phyloP scores from a whole-genome alignment of 176 grass and related monocot species.

The Oryza brachyantha region DNA sequence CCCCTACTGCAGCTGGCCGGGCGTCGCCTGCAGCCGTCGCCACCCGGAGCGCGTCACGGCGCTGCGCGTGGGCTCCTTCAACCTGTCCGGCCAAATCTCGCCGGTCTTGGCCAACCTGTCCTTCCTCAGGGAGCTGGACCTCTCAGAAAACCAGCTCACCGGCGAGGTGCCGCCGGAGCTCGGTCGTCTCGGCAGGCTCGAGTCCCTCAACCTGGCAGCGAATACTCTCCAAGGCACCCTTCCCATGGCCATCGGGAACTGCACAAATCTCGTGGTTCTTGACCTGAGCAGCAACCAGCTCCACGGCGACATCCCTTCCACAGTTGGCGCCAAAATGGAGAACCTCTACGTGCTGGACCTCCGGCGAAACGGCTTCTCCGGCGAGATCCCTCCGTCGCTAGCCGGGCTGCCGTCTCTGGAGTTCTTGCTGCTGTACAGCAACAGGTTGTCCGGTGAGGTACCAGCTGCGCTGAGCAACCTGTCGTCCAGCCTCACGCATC shows the following conservation, averaged over 20 bases:
- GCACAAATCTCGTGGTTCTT: background rate
- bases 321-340: too few relatives aligned
- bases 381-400: too few relatives aligned
- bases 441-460: background rate
- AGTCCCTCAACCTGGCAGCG: background rate
- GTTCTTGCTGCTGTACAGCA: too few relatives aligned
- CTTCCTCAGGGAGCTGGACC: conserved; percentile 16
- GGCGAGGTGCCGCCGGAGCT: conserved; percentile 13
- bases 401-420: too few relatives aligned
- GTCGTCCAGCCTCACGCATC: too few relatives aligned
- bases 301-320: too few relatives aligned
- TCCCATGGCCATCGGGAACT: conserved; percentile 6
- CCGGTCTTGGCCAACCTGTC: conserved; percentile 19
- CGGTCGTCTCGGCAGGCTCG: conserved; percentile 9
- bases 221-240: background rate
- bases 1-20: conserved; percentile 29
- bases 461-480: background rate
- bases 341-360: too few relatives aligned
- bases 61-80: background rate
- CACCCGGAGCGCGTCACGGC: conserved; percentile 27
- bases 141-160: background rate
- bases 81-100: too few relatives aligned
- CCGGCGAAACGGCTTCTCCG: too few relatives aligned
- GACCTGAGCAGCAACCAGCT: too few relatives aligned
- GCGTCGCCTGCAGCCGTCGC: background rate